Base-by-base conservation (phyloP, 2,329 filamentous ascomycete species). In the Acrodontium crateriforme region DNA sequence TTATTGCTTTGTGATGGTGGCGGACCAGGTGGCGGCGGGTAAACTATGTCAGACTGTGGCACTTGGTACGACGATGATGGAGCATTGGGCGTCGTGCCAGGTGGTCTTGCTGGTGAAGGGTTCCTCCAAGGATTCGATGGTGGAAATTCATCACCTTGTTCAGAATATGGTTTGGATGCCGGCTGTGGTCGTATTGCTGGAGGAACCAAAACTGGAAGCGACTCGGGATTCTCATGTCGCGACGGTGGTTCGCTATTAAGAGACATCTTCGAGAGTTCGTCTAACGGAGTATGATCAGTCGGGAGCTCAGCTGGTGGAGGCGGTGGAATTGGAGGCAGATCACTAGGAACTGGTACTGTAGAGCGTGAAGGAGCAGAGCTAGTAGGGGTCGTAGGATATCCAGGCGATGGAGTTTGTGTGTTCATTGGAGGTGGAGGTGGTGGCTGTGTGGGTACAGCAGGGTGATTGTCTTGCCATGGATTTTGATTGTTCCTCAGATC, bases 231-330 rank as follows among this genome's bases (percentile, higher is more conserved):
- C 31, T 39, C 31, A 17, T 37, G 43, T 16, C 24, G 29, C 22
- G 28, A 29, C 2, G 26, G 25, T 18, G 32, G 28, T 10, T 39
- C 28, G 15, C 46, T 44, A 21, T 47, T 40, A 5, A 60, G 27
- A 2, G 47, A 50, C 18, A 61, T 34, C 9, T 52, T 46, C 10
- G 53, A 49, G 32, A 60, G 42, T 30, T 53, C 45, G 9, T 61
- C 51, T 12, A 47, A 41, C 2, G 60, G 60, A 3, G 57, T 58
- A 18, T 50, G 51, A 15, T 46, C 42, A 3, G 59, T 45, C 15
- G 58, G 57, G 9, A 62, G 41, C 39, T 61, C 59, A 2, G 55
- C 55, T 2, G 56, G 54, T 9, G 29, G 30, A 9, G 34, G 27
- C 18, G 37, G 34, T 3, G 43, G 37, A 5, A n/a, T 54, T n/a